Percentiles rank a stretch among this genome's conserved stretches.
Evolutionary conservation across 2,329 filamentous ascomycete genomes (phyloP).

Genomic region (Fusarium mexicanum): DNA sequence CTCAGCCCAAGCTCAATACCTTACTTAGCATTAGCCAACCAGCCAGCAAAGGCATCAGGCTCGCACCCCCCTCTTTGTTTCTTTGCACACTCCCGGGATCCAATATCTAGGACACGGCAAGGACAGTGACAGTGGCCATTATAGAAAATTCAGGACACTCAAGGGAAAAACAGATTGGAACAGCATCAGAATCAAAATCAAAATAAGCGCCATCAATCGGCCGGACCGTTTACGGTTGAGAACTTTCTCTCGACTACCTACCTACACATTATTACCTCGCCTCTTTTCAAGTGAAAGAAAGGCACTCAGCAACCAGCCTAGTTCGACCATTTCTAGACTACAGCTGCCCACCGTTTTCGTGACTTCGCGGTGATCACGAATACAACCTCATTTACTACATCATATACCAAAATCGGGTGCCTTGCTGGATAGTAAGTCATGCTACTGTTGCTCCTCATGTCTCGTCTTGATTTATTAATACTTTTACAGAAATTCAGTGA

Average conservation of each 20-base stretch:
- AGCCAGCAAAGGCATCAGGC: conserved; percentile 14
- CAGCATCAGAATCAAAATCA: not conserved
- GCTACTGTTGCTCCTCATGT: not conserved
- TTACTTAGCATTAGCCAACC: conserved; percentile 12
- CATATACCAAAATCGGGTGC: not conserved
- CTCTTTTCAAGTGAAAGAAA: not conserved
- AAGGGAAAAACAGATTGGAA: not conserved
- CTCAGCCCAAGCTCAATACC: conserved; percentile 22
- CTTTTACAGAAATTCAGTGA: not conserved
- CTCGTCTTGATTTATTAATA: not conserved
- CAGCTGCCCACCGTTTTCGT: conserved; percentile 1
- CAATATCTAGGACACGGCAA: conserved; percentile 6
- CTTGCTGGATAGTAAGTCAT: not conserved
- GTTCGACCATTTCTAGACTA: not conserved
- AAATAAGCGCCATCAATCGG: not conserved
- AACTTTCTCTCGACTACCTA: not conserved
- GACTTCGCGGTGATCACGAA: not conserved
- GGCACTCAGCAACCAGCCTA: not conserved
- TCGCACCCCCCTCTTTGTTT: conserved; percentile 21
- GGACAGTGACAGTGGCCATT: not conserved
- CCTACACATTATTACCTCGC: not conserved
- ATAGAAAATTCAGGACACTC: not conserved
- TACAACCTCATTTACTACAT: not conserved
- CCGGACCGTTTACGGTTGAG: not conserved
- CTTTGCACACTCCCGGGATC: not conserved